phyloP scores from a whole-genome alignment of 1,284 basidiomycete species.

The Naganishia cerealis region DNA sequence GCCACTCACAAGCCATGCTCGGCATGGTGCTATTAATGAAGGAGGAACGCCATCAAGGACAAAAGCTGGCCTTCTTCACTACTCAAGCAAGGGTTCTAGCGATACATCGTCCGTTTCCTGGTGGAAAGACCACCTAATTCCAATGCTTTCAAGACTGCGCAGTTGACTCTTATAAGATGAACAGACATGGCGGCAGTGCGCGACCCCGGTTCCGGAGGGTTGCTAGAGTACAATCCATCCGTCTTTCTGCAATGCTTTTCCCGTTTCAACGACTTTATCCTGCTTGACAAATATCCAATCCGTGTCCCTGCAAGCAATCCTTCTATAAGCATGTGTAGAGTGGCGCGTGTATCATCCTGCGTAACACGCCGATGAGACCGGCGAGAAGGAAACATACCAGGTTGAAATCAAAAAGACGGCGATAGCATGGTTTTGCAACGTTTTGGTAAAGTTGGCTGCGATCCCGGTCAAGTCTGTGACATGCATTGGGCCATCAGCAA shows the following conservation, averaged over 20 bases:
- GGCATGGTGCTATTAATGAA: too few species aligned
- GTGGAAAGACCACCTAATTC: too few species aligned
- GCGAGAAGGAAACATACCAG: neutral
- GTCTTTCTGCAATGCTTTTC: conserved; percentile 12
- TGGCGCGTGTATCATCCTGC: neutral
- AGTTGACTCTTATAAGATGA: too few species aligned
- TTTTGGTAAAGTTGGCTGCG: conserved; percentile 25
- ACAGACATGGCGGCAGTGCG: too few species aligned
- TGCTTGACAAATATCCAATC: conserved; percentile 33
- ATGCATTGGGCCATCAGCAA: neutral
- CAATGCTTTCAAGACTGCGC: too few species aligned
- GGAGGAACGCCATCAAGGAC: too few species aligned
- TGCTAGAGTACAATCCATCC: conserved; percentile 24
- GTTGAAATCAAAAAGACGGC: conserved; percentile 31
- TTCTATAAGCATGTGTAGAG: neutral
- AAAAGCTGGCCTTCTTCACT: too few species aligned
- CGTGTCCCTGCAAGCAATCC: conserved; percentile 13
- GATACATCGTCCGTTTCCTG: too few species aligned
- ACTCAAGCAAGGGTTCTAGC: too few species aligned
- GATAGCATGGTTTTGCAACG: conserved; percentile 19
- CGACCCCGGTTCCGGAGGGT: too few species aligned
- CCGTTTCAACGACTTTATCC: conserved; percentile 17
- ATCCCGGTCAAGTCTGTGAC: conserved; percentile 24
- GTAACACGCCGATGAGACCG: neutral
- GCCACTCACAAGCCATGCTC: too few species aligned